phyloP scores from a whole-genome alignment of 2,329 filamentous ascomycete species.

The Venturia carpophila region DNA sequence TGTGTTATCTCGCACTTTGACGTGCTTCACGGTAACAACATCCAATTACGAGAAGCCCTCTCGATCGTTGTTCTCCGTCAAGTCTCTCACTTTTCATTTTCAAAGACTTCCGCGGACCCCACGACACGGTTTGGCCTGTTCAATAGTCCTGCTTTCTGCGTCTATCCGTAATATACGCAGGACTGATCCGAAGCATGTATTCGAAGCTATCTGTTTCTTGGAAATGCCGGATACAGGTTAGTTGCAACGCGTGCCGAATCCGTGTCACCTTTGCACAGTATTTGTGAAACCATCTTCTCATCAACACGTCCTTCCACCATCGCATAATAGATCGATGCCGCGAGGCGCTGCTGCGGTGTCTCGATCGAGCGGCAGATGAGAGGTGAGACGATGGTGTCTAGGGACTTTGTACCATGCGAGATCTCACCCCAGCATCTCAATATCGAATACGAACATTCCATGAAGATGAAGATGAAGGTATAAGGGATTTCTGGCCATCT shows the following conservation, averaged over 20 bases:
- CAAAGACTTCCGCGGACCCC: background rate
- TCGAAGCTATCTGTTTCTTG: background rate
- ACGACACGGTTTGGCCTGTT: background rate
- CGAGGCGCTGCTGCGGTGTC: background rate
- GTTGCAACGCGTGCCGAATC: background rate
- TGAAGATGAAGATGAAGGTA: background rate
- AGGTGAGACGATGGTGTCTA: background rate
- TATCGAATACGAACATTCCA: background rate
- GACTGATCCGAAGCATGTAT: background rate
- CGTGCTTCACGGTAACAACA: background rate
- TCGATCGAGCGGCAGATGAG: background rate
- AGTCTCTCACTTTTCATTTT: background rate
- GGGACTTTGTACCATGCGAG: background rate
- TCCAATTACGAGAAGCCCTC: background rate
- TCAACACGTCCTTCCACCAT: background rate
- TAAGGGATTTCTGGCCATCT: background rate
- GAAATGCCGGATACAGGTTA: background rate
- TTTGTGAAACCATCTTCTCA: background rate
- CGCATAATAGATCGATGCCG: background rate
- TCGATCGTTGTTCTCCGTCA: background rate
- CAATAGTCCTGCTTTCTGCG: constrained; percentile 2
- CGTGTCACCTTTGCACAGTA: background rate
- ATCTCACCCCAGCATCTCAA: background rate
- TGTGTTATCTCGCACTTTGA: background rate
- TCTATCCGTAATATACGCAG: background rate